Percentiles rank a stretch among this genome's conserved stretches.
Conservation (phyloP, 129 eudicot genomes). For the Tagetes patula region DNA sequence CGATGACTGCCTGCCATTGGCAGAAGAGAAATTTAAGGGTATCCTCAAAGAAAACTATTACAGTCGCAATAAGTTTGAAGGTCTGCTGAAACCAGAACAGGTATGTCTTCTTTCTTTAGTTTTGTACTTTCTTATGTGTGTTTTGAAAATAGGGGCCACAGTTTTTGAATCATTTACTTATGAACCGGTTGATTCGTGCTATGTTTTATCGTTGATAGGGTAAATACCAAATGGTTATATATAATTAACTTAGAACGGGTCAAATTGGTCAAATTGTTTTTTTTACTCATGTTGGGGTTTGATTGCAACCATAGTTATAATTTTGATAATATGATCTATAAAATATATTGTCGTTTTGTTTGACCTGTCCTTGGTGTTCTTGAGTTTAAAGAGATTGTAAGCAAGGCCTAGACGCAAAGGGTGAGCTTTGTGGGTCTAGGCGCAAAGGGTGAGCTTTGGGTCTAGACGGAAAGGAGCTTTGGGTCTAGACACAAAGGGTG, state of each 20-base stretch:
- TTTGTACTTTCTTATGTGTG: background rate
- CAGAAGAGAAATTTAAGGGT: constrained; percentile 76
- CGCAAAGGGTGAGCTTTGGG: too few species aligned
- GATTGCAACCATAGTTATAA: background rate
- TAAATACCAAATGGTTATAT: background rate
- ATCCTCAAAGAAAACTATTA: constrained; percentile 78
- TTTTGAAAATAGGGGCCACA: background rate
- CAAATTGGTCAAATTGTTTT: background rate
- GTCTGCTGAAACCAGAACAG: constrained; percentile 73
- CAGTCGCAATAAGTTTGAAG: constrained; percentile 67
- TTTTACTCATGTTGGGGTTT: background rate
- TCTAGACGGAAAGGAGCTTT: too few species aligned
- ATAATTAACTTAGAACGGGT: background rate
- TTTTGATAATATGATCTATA: background rate
- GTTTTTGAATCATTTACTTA: background rate
- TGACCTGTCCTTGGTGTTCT: background rate
- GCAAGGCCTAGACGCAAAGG: too few species aligned
- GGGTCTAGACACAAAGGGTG: too few species aligned
- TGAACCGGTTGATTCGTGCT: background rate
- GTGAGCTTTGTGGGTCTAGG: too few species aligned
- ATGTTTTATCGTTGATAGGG: background rate
- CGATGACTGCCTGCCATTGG: constrained; percentile 77
- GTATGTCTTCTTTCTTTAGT: constrained; percentile 31
- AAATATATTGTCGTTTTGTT: background rate
- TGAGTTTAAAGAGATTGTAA: background rate